These are phyloP conservation scores for Botrytis aclada DNA, from an alignment of 2,329 filamentous ascomycete species.

Conservation along the genomic window DNA sequence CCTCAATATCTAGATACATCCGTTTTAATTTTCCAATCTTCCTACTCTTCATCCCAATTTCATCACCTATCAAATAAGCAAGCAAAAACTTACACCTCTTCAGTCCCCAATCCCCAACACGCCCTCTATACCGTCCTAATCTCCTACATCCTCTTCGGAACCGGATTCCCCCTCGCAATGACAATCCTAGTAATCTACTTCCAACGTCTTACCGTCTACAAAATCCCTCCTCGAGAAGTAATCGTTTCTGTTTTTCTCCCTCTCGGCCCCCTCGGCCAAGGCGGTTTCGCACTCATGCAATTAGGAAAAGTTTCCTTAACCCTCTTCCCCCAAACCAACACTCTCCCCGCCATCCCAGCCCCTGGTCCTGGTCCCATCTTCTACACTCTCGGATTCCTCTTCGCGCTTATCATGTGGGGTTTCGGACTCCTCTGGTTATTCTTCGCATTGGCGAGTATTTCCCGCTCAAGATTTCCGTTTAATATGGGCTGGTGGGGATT, in stretches of 20 bases:
- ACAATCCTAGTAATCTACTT: constrained; percentile 66
- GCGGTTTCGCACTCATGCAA: constrained; percentile 51
- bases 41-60: neutral
- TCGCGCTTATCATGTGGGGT: constrained; percentile 54
- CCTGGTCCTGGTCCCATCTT: constrained; percentile 56
- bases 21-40: neutral
- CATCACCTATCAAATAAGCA: neutral
- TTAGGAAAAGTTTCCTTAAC: constrained; percentile 47
- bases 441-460: constrained; percentile 50
- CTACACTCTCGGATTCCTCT: constrained; percentile 55
- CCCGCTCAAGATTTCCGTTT: constrained; percentile 50
- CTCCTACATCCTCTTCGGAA: constrained; percentile 67
- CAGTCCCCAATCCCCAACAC: constrained; percentile 50
- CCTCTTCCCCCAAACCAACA: constrained; percentile 41
- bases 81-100: neutral
- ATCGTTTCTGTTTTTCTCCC: constrained; percentile 68
- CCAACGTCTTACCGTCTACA: constrained; percentile 63
- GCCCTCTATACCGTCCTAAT: constrained; percentile 61
- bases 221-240: constrained; percentile 62
- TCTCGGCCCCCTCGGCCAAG: constrained; percentile 64
- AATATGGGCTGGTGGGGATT: constrained; percentile 64
- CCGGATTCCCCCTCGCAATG: constrained; percentile 58
- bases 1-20: neutral
- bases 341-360: constrained; percentile 34
- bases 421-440: constrained; percentile 54